Base-by-base conservation (phyloP, 2,329 filamentous ascomycete species). In the Colletotrichum kahawae region DNA sequence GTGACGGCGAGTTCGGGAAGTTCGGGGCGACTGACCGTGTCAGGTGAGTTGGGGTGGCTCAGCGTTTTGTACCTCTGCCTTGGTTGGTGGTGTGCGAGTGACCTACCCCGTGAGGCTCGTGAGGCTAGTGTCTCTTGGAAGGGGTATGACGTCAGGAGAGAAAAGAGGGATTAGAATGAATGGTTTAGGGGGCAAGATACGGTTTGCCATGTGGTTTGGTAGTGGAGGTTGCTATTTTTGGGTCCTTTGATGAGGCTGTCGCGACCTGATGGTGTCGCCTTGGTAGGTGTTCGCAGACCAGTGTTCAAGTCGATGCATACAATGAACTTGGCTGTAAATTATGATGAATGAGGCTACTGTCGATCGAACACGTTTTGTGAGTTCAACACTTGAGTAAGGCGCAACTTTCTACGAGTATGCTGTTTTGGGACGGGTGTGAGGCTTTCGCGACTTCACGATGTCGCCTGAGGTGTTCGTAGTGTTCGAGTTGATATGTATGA, bases 231-330 rank as follows among this genome's bases (percentile, higher is more conserved):
- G 38, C 38, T 48, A 48, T 48, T 48, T 48, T 48, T 48, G 38
- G 38, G 4, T 43, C 3, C 4, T 10, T n/a, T n/a, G 7, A 16
- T 38, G 36, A 38, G 36, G 36, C 2, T 7, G 16, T 38, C 4
- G 16, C 1, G 38, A 43, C 5, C 9, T 43, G 7, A 33, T 4
- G 31, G 1, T 10, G 31, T 33, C 10, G 31, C 31, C 31, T 33
- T 1, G 31, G 31, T 4, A 3, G 1, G 18, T 43, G 16, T 5
- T 18, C 4, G 18, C 0, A 8, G 21, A n/a, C n/a, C n/a, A n/a
- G 9, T 43, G 9, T 43, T 9, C 7, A 1, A 18, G 38, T 43
- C 38, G 8, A 43, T 43, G 9, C n/a, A 18, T 38, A 18, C 5
- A 18, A 43, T 33, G 2, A 10, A 8, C 7, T 10, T 33, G 2